Evolutionary conservation across 768 basidiomycete species (phyloP).

Genomic region (Tricholomella constricta): DNA sequence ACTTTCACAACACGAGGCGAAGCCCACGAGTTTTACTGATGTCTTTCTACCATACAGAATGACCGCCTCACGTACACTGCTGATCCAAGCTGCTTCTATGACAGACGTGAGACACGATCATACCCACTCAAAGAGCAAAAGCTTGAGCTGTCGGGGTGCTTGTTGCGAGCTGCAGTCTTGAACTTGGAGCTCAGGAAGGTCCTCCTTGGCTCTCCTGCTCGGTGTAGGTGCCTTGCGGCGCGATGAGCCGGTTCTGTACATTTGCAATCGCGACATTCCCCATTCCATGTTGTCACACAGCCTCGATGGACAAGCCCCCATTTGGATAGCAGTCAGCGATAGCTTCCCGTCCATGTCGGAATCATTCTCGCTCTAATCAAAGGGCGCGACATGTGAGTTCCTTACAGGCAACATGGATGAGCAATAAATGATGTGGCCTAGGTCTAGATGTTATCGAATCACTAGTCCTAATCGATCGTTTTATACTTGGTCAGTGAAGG

Average conservation of each 20-base stretch:
- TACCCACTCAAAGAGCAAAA: not conserved
- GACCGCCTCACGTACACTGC: not conserved
- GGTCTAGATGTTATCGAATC: too few relatives aligned
- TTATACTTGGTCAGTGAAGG: too few relatives aligned
- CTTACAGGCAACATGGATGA: not conserved
- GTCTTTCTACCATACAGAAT: not conserved
- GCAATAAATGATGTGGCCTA: too few relatives aligned
- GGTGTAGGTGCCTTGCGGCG: too few relatives aligned
- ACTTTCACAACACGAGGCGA: not conserved
- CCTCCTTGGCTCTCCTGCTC: too few relatives aligned
- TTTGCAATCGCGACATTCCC: not conserved
- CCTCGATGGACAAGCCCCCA: not conserved
- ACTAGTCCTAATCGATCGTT: too few relatives aligned
- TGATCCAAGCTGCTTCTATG: not conserved
- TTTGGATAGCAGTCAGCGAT: not conserved
- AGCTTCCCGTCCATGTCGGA: not conserved
- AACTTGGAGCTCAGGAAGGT: not conserved
- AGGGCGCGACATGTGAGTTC: not conserved
- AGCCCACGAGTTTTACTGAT: not conserved
- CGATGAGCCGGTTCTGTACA: not conserved
- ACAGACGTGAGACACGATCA: constrained; percentile 5
- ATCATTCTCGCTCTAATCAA: not conserved
- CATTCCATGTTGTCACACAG: not conserved
- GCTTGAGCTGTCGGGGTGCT: not conserved
- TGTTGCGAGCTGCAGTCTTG: too few relatives aligned